Conservation (phyloP, 768 basidiomycete species). For the Paxillus involutus region DNA sequence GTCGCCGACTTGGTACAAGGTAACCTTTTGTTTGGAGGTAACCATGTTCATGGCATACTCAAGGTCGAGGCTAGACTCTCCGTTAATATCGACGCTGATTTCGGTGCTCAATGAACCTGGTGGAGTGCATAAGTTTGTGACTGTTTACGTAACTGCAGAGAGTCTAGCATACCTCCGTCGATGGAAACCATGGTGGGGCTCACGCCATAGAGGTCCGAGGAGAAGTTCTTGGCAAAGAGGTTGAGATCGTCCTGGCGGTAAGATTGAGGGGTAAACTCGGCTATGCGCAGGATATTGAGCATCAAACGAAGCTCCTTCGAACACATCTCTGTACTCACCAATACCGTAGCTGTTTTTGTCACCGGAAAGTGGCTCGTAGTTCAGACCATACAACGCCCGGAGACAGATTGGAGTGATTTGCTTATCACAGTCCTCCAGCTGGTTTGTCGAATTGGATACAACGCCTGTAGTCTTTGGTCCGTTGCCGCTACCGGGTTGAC, state of each 20-base stretch:
- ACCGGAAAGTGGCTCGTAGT: conserved; percentile 44
- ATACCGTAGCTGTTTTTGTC: conserved; percentile 56
- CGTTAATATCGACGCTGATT: conserved; percentile 42
- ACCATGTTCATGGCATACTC: conserved; percentile 61
- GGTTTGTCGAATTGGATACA: conserved; percentile 6
- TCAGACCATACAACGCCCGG: conserved; percentile 53
- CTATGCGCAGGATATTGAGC: conserved; percentile 35
- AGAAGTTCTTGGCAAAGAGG: conserved; percentile 40
- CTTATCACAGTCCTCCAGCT: conserved; percentile 35
- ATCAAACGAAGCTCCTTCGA: conserved; percentile 7
- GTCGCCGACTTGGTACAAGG: conserved; percentile 43
- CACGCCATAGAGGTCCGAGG: conserved; percentile 30
- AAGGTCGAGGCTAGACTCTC: conserved; percentile 72
- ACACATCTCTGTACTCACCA: conserved; percentile 21
- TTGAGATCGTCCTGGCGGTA: conserved; percentile 46
- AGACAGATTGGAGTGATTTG: conserved; percentile 60
- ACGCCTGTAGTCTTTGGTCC: conserved; percentile 22
- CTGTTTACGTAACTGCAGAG: neutral
- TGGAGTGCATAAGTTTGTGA: conserved; percentile 10
- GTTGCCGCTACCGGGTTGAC: conserved; percentile 13
- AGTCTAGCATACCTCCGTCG: conserved; percentile 42
- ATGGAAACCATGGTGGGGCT: conserved; percentile 23
- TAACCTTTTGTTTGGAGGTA: conserved; percentile 33
- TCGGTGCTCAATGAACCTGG: conserved; percentile 43
- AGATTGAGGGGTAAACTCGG: conserved; percentile 53